Conservation (phyloP, 2,329 filamentous ascomycete species). For the Paecilomyces dactylethromorphus region DNA sequence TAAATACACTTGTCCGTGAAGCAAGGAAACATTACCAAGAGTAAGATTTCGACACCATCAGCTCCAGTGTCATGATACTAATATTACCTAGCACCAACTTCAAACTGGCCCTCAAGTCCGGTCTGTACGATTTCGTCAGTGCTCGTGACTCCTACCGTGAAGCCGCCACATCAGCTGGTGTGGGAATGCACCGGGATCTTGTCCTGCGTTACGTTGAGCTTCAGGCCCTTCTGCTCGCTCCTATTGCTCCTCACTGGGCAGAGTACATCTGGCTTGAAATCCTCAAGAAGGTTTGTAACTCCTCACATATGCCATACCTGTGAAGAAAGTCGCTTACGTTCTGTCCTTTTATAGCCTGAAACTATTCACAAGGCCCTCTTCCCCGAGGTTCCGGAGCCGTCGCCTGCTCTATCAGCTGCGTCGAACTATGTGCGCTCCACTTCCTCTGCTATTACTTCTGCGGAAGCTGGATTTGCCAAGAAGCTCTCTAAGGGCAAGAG, state of each 20-base stretch:
- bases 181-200: constrained; percentile 81
- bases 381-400: constrained; percentile 61
- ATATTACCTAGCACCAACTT: constrained; percentile 56
- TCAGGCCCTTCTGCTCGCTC: constrained; percentile 73
- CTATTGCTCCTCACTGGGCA: constrained; percentile 86
- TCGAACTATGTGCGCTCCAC: constrained; percentile 73
- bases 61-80: constrained; percentile 4
- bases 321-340: background rate
- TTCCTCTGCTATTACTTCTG: constrained; percentile 72
- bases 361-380: constrained; percentile 75
- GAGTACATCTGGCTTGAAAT: constrained; percentile 94
- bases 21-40: constrained; percentile 70
- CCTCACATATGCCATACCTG: background rate
- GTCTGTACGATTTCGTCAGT: constrained; percentile 83
- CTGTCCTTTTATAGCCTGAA: constrained; percentile 38
- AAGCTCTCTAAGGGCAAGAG: constrained; percentile 91
- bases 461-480: constrained; percentile 69
- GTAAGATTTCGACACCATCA: constrained; percentile 31
- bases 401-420: constrained; percentile 66
- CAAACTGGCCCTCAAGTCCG: constrained; percentile 78
- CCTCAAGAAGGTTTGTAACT: constrained; percentile 54
- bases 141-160: constrained; percentile 90
- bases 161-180: constrained; percentile 64
- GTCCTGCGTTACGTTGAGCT: constrained; percentile 76
- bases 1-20: constrained; percentile 76